Percentiles rank a stretch among this genome's conserved stretches.
Conservation (phyloP, 2,329 filamentous ascomycete species). For the Balansia obtecta region DNA sequence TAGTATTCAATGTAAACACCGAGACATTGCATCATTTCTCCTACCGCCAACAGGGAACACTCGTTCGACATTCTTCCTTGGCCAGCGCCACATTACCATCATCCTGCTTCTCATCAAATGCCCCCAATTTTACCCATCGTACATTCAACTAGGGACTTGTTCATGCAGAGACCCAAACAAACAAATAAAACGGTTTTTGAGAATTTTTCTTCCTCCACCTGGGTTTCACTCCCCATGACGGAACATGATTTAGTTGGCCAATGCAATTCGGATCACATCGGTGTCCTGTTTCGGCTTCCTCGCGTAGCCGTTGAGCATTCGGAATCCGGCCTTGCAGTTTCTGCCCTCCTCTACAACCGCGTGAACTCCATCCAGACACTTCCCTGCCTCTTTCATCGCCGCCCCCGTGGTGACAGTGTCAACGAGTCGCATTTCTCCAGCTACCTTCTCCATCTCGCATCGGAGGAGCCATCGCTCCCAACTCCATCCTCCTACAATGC, state of each 20-base stretch:
- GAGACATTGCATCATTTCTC: not conserved
- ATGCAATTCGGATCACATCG: slow-evolving; percentile 26
- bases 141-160: not conserved
- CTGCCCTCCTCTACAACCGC: slow-evolving; percentile 53
- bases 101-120: not conserved
- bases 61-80: not conserved
- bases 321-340: slow-evolving; percentile 43
- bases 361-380: slow-evolving; percentile 47
- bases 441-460: slow-evolving; percentile 66
- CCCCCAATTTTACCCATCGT: not conserved
- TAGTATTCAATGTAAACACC: not conserved
- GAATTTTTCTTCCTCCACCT: slow-evolving; percentile 5
- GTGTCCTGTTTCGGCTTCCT: slow-evolving; percentile 40
- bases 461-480: slow-evolving; percentile 97
- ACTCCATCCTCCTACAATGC: slow-evolving; percentile 73
- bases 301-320: slow-evolving; percentile 50
- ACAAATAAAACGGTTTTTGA: slow-evolving; percentile 11
- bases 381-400: slow-evolving; percentile 42
- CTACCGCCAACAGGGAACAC: not conserved
- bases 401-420: slow-evolving; percentile 39
- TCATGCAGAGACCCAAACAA: slow-evolving; percentile 5
- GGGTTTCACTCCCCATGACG: not conserved
- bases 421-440: slow-evolving; percentile 50
- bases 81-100: not conserved
- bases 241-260: slow-evolving; percentile 12